Conservation (phyloP, 441 rosid species). For the Rhodomyrtus psidioides region DNA sequence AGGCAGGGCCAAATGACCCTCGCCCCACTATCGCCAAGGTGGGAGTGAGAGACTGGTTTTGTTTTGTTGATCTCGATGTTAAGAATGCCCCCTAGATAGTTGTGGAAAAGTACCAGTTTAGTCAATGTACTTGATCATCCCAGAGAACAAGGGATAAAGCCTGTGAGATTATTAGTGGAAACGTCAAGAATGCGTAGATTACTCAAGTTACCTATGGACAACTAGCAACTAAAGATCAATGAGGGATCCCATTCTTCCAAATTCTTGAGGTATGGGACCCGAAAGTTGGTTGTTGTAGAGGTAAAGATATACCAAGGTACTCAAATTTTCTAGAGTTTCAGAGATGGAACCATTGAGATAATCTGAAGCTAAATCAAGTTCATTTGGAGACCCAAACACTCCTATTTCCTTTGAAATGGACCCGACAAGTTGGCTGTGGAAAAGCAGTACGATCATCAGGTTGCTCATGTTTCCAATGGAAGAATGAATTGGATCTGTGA, state of each 20-base stretch:
- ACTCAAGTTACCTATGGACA: neutral
- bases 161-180: too few species aligned
- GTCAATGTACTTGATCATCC: too few species aligned
- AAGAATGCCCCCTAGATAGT: too few species aligned
- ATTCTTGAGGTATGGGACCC: neutral
- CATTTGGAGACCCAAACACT: neutral
- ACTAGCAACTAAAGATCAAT: neutral
- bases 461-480: constrained; percentile 10
- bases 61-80: too few species aligned
- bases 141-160: too few species aligned
- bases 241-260: neutral
- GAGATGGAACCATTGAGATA: neutral
- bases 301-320: neutral
- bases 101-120: too few species aligned
- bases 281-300: neutral
- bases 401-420: constrained; percentile 14
- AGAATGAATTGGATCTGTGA: constrained; percentile 12
- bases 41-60: too few species aligned
- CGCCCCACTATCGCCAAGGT: too few species aligned
- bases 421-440: constrained; percentile 15
- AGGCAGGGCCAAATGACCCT: too few species aligned
- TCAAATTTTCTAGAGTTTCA: neutral
- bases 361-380: neutral
- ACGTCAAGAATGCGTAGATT: too few species aligned
- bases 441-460: neutral